A percentile compares a stretch with the other conserved stretches of the same genome.
These are phyloP conservation scores for Mycocentrospora acerina DNA, from an alignment of 2,329 filamentous ascomycete species.

Conservation along the genomic window DNA sequence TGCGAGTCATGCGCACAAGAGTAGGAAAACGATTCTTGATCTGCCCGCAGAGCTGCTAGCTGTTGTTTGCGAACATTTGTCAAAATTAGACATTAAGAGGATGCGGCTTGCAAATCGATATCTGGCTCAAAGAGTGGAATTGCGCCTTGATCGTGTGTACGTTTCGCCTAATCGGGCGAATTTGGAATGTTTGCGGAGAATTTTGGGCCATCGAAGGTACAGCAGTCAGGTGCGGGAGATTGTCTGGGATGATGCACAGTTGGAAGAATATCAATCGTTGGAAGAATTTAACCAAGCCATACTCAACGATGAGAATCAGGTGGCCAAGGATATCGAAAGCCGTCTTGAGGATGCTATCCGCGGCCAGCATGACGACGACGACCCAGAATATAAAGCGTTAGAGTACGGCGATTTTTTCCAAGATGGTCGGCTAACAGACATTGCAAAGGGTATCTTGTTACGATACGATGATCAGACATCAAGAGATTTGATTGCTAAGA, in stretches of 20 bases:
- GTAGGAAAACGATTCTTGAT: conserved; percentile 18
- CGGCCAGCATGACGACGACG: conserved; percentile 5
- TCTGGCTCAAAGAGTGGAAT: conserved; percentile 17
- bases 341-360: conserved; percentile 11
- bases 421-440: conserved; percentile 15
- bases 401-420: conserved; percentile 14
- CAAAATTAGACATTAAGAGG: conserved; percentile 21
- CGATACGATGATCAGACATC: conserved; percentile 14
- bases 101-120: conserved; percentile 18
- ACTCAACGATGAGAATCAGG: conserved; percentile 16
- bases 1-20: conserved; percentile 9
- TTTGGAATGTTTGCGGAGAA: conserved; percentile 39
- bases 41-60: conserved; percentile 22
- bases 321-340: conserved; percentile 7
- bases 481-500: conserved; percentile 14
- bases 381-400: conserved; percentile 6
- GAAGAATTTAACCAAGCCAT: conserved; percentile 12
- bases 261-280: conserved; percentile 19
- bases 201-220: conserved; percentile 42
- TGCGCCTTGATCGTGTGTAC: conserved; percentile 42
- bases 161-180: conserved; percentile 46
- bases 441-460: conserved; percentile 16
- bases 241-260: conserved; percentile 45
- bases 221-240: conserved; percentile 40
- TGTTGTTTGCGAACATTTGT: conserved; percentile 16